Base-by-base conservation (phyloP, 768 basidiomycete genomes). In the Amyloporia xantha region DNA sequence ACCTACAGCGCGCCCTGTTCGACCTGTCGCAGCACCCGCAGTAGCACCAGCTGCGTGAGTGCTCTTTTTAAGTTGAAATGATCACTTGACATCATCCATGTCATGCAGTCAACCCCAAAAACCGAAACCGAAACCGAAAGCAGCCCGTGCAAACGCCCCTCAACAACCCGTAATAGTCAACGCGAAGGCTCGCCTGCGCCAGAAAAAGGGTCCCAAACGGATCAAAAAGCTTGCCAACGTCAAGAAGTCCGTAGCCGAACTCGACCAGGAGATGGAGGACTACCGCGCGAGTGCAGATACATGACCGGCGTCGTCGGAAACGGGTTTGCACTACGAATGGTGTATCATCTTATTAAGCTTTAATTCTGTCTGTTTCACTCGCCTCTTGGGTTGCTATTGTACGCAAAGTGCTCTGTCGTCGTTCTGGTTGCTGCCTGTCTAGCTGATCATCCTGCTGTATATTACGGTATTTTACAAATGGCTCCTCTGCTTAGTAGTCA, bases 231-330 rank as follows among this genome's bases (percentile, higher is more conserved):
- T 53, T 12, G 38, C 40, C 35, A 44, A 51, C 26, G 44, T 46
- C 5, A 40, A 27, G n/a, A 49, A 49, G 45, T 77, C 83, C 0
- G 59, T 68, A 5, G 80, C 74, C 23, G 77, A 88, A 51, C 71
- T 90, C 20, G 86, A 90, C 62, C 72, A 76, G 61, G 86, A 90
- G 63, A 88, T 90, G 83, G 87, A 90, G 48, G 82, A 84, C 42
- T 90, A 88, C 54, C 75, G 75, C 43, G 81, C 84, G 19, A 67
- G 64, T 10, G 69, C 66, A 11, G 66, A 44, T 27, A 30, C 47
- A 20, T 45, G 44, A 42, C 38, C 13, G 28, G n/a, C n/a, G 37
- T 17, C 40, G 40, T 21, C 23, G 17, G 24, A 6, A 12, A 41
- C 40, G 15, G 15, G 30, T n/a, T n/a, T n/a, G n/a, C n/a, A n/a